Evolutionary conservation across 768 basidiomycete genomes (phyloP).

Genomic region (Tulasnella sp.): DNA sequence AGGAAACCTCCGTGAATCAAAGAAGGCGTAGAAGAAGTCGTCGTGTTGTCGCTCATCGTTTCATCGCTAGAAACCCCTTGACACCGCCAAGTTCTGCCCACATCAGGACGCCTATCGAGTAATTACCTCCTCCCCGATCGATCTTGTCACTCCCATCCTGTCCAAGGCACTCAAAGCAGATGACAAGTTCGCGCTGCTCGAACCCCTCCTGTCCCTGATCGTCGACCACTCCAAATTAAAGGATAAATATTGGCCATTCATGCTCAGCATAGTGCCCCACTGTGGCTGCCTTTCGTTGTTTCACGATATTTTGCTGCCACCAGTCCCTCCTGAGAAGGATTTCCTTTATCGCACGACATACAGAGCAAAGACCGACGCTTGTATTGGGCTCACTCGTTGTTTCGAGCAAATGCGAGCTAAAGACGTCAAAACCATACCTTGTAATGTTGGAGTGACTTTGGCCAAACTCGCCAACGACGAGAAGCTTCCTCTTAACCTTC

Average conservation of each 20-base stretch:
- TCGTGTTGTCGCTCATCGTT: neutral
- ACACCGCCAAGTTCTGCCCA: neutral
- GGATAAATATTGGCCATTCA: neutral
- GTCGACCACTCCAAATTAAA: neutral
- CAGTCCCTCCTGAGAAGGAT: neutral
- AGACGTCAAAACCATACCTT: neutral
- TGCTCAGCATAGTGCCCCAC: neutral
- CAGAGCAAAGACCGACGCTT: neutral
- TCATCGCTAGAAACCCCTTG: neutral
- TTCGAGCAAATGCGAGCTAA: constrained; percentile 1
- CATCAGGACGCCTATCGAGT: constrained; percentile 9
- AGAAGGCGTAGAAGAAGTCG: neutral
- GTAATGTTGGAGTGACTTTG: neutral
- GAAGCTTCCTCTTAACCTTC: neutral
- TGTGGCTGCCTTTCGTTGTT: neutral
- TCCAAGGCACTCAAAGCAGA: neutral
- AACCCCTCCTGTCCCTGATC: neutral
- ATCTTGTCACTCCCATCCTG: neutral
- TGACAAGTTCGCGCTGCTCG: neutral
- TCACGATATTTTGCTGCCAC: neutral
- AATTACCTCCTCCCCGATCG: neutral
- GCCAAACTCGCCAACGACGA: neutral
- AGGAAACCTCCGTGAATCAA: neutral
- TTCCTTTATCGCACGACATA: neutral
- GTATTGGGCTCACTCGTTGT: neutral